Percentiles rank a stretch among this genome's conserved stretches.
These are phyloP conservation scores for Pezicula neosporulosa DNA, from an alignment of 2,329 filamentous ascomycete genomes.

Conservation along the genomic window DNA sequence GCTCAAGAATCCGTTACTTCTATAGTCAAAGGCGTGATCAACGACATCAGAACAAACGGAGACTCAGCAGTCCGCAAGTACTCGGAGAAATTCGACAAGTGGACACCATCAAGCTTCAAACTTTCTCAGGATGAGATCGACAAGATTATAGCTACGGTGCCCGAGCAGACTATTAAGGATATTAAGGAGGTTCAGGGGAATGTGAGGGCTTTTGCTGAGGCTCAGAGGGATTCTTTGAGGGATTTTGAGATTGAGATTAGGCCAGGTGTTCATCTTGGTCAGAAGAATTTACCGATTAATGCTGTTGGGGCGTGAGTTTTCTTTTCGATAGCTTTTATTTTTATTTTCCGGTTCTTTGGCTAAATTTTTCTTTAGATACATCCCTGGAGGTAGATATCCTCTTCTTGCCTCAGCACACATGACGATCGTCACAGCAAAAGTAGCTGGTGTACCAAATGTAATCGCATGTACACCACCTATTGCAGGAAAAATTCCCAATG, in stretches of 20 bases:
- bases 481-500: constrained; percentile 40
- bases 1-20: constrained; percentile 22
- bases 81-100: constrained; percentile 51
- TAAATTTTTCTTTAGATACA: constrained; percentile 30
- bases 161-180: constrained; percentile 46
- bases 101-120: constrained; percentile 45
- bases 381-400: constrained; percentile 49
- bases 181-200: constrained; percentile 50
- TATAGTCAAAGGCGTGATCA: constrained; percentile 45
- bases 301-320: constrained; percentile 38
- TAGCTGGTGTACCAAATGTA: constrained; percentile 47
- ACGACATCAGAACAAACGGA: constrained; percentile 41
- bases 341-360: neutral
- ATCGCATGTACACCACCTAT: constrained; percentile 50
- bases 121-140: constrained; percentile 42
- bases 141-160: constrained; percentile 38
- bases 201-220: constrained; percentile 44
- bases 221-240: constrained; percentile 39
- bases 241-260: constrained; percentile 50
- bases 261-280: constrained; percentile 46
- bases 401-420: constrained; percentile 51
- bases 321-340: too few relatives aligned
- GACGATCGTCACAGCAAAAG: constrained; percentile 52
- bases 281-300: constrained; percentile 45
- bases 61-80: constrained; percentile 45